Conservation (phyloP, 805 yeast genomes). For the Saturnispora saitoi region DNA sequence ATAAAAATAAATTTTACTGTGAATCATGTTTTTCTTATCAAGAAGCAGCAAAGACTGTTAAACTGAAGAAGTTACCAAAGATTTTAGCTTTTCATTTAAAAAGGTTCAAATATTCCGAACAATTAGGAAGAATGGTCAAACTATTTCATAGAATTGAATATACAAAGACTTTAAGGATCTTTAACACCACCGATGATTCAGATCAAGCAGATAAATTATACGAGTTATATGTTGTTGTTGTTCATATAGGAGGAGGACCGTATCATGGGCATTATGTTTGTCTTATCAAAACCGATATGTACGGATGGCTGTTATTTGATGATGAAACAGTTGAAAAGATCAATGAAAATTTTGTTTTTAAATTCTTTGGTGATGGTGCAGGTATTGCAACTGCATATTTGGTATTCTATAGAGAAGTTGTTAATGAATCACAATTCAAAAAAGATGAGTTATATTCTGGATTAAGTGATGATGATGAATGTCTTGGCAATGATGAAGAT, state of each 20-base stretch:
- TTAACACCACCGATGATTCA: slow-evolving; percentile 55
- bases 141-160: slow-evolving; percentile 79
- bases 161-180: slow-evolving; percentile 62
- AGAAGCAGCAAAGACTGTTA: slow-evolving; percentile 88
- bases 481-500: not conserved
- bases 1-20: slow-evolving; percentile 86
- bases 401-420: slow-evolving; percentile 60
- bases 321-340: slow-evolving; percentile 92
- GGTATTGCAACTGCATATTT: slow-evolving; percentile 91
- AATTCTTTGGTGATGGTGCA: slow-evolving; percentile 81
- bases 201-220: slow-evolving; percentile 50
- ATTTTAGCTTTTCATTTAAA: slow-evolving; percentile 78
- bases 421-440: slow-evolving; percentile 32
- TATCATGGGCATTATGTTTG: slow-evolving; percentile 96
- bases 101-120: slow-evolving; percentile 86
- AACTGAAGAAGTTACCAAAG: slow-evolving; percentile 67
- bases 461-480: slow-evolving; percentile 17
- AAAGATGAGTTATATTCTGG: slow-evolving; percentile 25
- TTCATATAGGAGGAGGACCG: slow-evolving; percentile 96
- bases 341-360: slow-evolving; percentile 70
- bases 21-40: slow-evolving; percentile 84
- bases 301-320: slow-evolving; percentile 89
- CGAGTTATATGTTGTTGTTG: slow-evolving; percentile 78
- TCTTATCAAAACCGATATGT: slow-evolving; percentile 63
- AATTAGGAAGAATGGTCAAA: slow-evolving; percentile 71